Conservation (phyloP, 2,329 filamentous ascomycete genomes). For the Stylonectria norvegica region DNA sequence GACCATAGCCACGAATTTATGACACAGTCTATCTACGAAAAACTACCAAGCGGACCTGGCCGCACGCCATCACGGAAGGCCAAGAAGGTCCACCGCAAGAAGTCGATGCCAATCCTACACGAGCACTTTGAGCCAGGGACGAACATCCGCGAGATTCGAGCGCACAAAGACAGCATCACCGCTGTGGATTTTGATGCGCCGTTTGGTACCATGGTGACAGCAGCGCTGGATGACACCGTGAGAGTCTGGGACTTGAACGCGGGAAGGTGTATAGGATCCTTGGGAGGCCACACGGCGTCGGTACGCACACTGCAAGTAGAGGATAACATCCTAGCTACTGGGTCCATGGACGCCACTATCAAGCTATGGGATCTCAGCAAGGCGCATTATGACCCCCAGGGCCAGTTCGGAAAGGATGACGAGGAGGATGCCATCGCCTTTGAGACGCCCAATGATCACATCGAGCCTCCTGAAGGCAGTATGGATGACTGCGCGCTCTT, state of each 20-base stretch:
- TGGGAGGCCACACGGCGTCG: slow-evolving; percentile 93
- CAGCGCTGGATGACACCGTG: slow-evolving; percentile 88
- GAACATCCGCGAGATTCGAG: slow-evolving; percentile 80
- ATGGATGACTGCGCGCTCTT: slow-evolving; percentile 90
- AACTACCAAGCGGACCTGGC: slow-evolving; percentile 61
- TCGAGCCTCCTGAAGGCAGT: slow-evolving; percentile 71
- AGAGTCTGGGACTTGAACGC: slow-evolving; percentile 95
- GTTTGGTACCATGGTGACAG: slow-evolving; percentile 90
- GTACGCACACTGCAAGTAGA: slow-evolving; percentile 90
- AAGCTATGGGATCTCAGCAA: slow-evolving; percentile 91
- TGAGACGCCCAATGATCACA: slow-evolving; percentile 65
- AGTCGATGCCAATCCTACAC: slow-evolving; percentile 91
- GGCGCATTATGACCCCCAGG: slow-evolving; percentile 75
- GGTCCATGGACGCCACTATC: slow-evolving; percentile 91
- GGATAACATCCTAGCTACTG: slow-evolving; percentile 92
- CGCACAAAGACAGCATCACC: slow-evolving; percentile 84
- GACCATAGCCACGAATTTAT: slow-evolving; percentile 66
- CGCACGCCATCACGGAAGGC: slow-evolving; percentile 47
- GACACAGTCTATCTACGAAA: slow-evolving; percentile 97
- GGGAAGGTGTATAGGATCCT: slow-evolving; percentile 82
- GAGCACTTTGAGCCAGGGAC: slow-evolving; percentile 92
- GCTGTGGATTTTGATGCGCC: slow-evolving; percentile 96
- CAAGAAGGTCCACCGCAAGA: slow-evolving; percentile 60
- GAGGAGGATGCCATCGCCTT: slow-evolving; percentile 69
- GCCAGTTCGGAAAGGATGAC: slow-evolving; percentile 56